Evolutionary conservation across 1,284 basidiomycete species (phyloP).

Genomic region (Microbotryum silenes-acaulis): DNA sequence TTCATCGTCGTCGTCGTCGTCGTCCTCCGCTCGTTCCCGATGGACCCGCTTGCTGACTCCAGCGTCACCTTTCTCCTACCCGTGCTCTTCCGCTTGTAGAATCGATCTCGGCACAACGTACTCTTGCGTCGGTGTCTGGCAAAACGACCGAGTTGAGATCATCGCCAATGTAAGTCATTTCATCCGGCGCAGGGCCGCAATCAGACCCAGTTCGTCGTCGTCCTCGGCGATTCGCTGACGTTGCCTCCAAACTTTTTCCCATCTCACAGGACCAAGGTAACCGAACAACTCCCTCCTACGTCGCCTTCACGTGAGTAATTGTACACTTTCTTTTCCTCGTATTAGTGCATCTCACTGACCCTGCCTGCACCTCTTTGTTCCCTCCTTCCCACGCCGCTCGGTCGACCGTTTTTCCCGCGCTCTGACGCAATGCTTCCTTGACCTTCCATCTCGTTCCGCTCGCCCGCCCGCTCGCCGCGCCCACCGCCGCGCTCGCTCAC

Average conservation of each 20-base stretch:
- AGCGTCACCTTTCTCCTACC: constrained; percentile 8
- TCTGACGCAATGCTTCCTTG: too few species aligned
- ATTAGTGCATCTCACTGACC: neutral
- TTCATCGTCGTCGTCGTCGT: neutral
- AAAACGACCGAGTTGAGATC: constrained; percentile 97
- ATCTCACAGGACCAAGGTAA: constrained; percentile 83
- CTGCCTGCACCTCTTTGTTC: neutral
- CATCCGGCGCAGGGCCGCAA: too few species aligned
- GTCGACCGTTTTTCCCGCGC: too few species aligned
- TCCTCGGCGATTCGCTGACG: constrained; percentile 4
- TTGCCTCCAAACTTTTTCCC: constrained; percentile 40
- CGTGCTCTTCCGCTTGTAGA: neutral
- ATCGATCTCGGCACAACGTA: constrained; percentile 46
- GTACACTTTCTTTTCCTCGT: neutral
- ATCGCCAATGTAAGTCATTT: constrained; percentile 66
- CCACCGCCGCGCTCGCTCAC: too few species aligned
- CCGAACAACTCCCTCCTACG: constrained; percentile 90
- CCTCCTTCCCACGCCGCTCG: too few species aligned
- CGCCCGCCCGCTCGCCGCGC: too few species aligned
- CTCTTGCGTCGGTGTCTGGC: constrained; percentile 89
- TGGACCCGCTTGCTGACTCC: neutral
- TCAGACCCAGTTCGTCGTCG: neutral
- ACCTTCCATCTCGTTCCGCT: too few species aligned
- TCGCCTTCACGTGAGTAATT: constrained; percentile 60
- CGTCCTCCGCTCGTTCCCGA: neutral